Evolutionary conservation across 2,329 filamentous ascomycete genomes (phyloP), one percentile per base, ranked within the genome.

Genomic region (Passalora sequoiae): DNA sequence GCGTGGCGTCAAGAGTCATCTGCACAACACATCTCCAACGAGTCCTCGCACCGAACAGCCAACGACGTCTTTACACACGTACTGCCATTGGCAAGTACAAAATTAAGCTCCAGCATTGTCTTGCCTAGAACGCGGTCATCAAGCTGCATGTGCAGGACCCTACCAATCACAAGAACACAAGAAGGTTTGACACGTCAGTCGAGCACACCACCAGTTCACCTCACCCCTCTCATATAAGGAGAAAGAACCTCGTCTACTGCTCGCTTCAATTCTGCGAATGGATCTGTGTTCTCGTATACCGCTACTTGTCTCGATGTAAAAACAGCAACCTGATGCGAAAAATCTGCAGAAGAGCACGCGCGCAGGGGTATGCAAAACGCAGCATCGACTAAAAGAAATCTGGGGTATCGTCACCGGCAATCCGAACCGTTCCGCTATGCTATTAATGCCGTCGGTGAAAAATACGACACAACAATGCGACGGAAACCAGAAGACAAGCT

Each of bases 381-480:
- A 36, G 33, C 33, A 36, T 36, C 33, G 33, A 36, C n/a, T 15
- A 12, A 35, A 36, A 36, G 33, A 17, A 36, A 36, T 36, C 33
- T 36, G 33, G 33, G 33, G 33, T 36, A 36, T 36, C 33, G 33
- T 36, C 33, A 36, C 33, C 33, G 33, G 33, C 33, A 24, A 24
- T 36, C 20, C 33, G 16, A 36, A 36, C 33, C 33, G 33, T 36
- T 20, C 33, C 20, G 33, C 33, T 20, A 36, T 36, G 33, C 33
- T 36, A 36, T 36, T 36, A 36, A 36, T 36, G 33, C 33, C 33
- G 7, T 15, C 20, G 15, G n/a, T 15, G 20, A 33, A 33, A 8
- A 7, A 12, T 7, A 33, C 20, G 19, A 17, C 19, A 13, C 19
- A 24, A n/a, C 17, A 36, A 36, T 20, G 9, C 32, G 4, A 21